Base-by-base conservation (phyloP, 2,329 filamentous ascomycete species). In the Fusarium compactum region DNA sequence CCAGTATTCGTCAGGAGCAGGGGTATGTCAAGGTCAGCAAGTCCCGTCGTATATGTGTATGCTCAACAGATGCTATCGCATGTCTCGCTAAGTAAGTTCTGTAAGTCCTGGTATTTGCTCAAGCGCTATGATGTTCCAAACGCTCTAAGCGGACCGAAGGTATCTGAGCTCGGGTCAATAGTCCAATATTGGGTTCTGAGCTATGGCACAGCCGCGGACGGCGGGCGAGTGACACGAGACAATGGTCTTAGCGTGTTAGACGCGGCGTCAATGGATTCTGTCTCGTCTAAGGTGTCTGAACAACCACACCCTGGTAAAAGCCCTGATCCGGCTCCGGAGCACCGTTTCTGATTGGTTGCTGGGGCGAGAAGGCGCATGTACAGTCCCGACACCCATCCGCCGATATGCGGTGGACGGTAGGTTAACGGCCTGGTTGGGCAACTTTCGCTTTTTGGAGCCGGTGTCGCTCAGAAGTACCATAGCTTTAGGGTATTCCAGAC, bases 201-300 rank as follows among this genome's bases (percentile, higher is more conserved):
- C 64, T 56, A 64, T 73, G 67, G 64, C 74, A 74, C 75, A 76
- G 75, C 76, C 76, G 75, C 76, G 74, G 71, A 72, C 72, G 65
- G 68, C 67, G 70, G 24, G 75, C 64, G 69, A 64, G 69, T 64
- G 66, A 75, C 74, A 76, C 67, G 69, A 77, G 73, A 73, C 71
- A 74, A 68, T 62, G 65, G 64, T 67, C 64, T 69, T 77, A 77
- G 75, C 70, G 75, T 77, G 68, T 67, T 77, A 77, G 75, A 76
- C 76, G 76, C 76, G 76, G 76, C 76, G 76, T 77, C 75, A 77
- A 77, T 73, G 61, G 65, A 58, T 57, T 62, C 58, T 67, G 73
- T 75, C 67, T 75, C 73, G 73, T 53, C 70, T 75, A 73, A 73
- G 67, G 55, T 58, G 27, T 45, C 52, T 62, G 59, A 67, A 67